These are phyloP conservation scores for Claviceps paspali DNA, from an alignment of 2,329 filamentous ascomycete genomes.

Conservation along the genomic window DNA sequence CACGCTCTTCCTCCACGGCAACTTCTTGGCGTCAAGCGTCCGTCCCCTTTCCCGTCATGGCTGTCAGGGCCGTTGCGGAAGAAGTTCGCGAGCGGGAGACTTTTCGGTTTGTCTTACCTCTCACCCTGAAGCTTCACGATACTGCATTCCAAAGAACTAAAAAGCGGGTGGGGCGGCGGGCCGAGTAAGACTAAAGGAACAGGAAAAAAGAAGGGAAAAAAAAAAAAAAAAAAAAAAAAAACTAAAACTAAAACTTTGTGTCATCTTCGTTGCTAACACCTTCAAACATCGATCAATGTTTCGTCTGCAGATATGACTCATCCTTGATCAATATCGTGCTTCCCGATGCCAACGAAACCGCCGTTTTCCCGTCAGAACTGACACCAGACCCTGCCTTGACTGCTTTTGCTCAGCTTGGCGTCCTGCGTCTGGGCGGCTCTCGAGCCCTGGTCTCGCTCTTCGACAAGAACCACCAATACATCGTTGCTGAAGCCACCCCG, in stretches of 20 bases:
- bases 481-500: slow-evolving; percentile 35
- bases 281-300: no score
- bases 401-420: slow-evolving; percentile 33
- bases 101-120: neutral
- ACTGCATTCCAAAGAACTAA: neutral
- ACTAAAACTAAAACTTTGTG: no score
- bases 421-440: slow-evolving; percentile 24
- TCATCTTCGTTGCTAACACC: neutral
- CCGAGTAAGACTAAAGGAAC: neutral
- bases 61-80: slow-evolving; percentile 1
- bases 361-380: slow-evolving; percentile 1
- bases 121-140: neutral
- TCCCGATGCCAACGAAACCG: neutral
- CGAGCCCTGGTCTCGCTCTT: slow-evolving; percentile 36
- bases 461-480: slow-evolving; percentile 29
- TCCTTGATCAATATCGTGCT: slow-evolving; percentile 4
- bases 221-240: neutral
- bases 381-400: slow-evolving; percentile 26
- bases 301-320: slow-evolving; percentile 3
- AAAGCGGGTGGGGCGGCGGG: neutral
- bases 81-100: slow-evolving; percentile 5
- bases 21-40: neutral
- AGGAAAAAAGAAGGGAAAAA: neutral
- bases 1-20: neutral
- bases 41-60: slow-evolving; percentile 1